These are phyloP conservation scores for Apostasia shenzhenica DNA, from an alignment of 106 monocot species.

Conservation along the genomic window DNA sequence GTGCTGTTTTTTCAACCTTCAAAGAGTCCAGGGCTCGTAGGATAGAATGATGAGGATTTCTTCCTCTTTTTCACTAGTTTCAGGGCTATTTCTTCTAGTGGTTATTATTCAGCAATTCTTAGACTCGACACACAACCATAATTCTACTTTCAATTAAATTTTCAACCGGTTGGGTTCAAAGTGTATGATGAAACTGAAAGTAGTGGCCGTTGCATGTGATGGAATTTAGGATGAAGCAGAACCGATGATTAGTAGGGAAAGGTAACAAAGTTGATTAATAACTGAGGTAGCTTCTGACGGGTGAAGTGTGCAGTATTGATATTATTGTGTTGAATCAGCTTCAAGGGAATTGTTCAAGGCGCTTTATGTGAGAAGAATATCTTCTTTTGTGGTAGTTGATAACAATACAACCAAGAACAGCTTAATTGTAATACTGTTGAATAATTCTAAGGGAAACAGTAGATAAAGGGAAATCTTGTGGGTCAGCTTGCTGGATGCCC, in stretches of 20 bases:
- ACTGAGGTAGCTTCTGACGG: neutral
- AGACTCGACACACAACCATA: constrained; percentile 31
- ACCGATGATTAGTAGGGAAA: too few species aligned
- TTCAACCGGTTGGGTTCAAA: constrained; percentile 18
- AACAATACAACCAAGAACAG: constrained; percentile 13
- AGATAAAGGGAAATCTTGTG: neutral
- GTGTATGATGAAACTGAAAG: constrained; percentile 14
- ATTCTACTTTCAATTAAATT: constrained; percentile 40
- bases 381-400: constrained; percentile 12
- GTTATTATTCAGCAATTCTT: constrained; percentile 37
- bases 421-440: constrained; percentile 4
- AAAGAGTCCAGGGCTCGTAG: neutral
- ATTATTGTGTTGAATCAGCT: too few species aligned
- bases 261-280: neutral
- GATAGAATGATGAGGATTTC: constrained; percentile 21
- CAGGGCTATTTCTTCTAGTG: constrained; percentile 7
- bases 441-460: constrained; percentile 10
- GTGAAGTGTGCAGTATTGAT: neutral
- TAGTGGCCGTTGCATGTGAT: constrained; percentile 35
- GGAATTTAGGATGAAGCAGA: too few species aligned
- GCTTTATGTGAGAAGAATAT: constrained; percentile 5
- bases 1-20: neutral
- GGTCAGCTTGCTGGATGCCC: constrained; percentile 6
- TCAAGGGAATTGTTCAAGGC: constrained; percentile 12
- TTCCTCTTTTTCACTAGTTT: constrained; percentile 6